phyloP scores from a whole-genome alignment of 2,329 filamentous ascomycete genomes.

The Penicillium brasilianum region DNA sequence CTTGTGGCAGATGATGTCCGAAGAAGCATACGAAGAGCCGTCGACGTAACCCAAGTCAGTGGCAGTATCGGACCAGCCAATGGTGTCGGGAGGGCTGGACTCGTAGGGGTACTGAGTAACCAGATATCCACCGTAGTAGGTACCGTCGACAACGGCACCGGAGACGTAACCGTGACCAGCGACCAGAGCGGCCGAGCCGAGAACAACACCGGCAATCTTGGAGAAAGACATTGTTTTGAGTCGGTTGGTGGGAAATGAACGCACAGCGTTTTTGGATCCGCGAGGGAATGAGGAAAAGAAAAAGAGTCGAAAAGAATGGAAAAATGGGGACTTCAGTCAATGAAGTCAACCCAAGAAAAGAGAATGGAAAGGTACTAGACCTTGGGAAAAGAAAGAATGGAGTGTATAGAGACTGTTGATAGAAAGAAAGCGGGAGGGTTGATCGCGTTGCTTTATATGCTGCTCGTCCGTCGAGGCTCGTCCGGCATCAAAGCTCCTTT shows the following conservation, averaged over 20 bases:
- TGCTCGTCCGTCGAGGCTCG: slow-evolving; percentile 7
- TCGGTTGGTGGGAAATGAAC: slow-evolving; percentile 26
- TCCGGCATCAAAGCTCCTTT: slow-evolving; percentile 22
- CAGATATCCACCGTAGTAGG: slow-evolving; percentile 49
- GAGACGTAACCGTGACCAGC: slow-evolving; percentile 48
- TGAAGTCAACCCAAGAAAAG: slow-evolving; percentile 37
- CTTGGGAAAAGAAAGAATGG: slow-evolving; percentile 38
- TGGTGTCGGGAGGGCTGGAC: slow-evolving; percentile 46
- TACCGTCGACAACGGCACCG: slow-evolving; percentile 42
- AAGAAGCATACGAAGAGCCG: slow-evolving; percentile 51
- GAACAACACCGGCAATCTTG: slow-evolving; percentile 40
- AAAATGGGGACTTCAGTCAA: slow-evolving; percentile 43
- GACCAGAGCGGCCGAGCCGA: slow-evolving; percentile 44
- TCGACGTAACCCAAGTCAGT: slow-evolving; percentile 61
- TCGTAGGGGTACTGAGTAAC: slow-evolving; percentile 43
- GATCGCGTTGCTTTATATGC: slow-evolving; percentile 26
- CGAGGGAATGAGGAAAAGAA: slow-evolving; percentile 29
- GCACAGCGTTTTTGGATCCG: slow-evolving; percentile 37
- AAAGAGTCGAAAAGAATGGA: slow-evolving; percentile 32
- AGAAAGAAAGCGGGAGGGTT: slow-evolving; percentile 22
- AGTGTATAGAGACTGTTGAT: slow-evolving; percentile 33
- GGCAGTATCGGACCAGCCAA: slow-evolving; percentile 61
- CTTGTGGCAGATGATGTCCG: slow-evolving; percentile 68
- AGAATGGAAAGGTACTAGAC: slow-evolving; percentile 38
- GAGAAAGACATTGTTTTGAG: slow-evolving; percentile 40